Base-by-base conservation (phyloP, 345 rosid species). In the Aquilaria malaccensis region DNA sequence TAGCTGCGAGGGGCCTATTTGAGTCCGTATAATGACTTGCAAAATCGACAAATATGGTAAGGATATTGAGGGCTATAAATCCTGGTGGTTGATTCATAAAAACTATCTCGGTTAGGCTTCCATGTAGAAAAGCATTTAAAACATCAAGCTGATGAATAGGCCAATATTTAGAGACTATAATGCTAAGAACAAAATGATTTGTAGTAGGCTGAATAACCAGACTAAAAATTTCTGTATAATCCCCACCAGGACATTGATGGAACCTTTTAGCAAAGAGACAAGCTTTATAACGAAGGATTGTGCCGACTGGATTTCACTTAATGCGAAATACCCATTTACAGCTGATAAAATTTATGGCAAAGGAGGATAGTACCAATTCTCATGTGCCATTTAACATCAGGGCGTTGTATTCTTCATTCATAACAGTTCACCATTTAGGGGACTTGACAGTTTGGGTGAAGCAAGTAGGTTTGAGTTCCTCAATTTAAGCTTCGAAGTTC, bases 201-300 rank as follows among this genome's bases (percentile, higher is more conserved):
- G 60, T 56, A 2, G 53, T 30, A 4, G 45, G 61, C 12, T 47
- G 31, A 2, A 56, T 13, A 10, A 22, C 60, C 1, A 1, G 29
- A 47, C 2, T 55, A 0, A 37, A 64, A 2, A 52, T 52, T 0
- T 64, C 41, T 2, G 4, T 2, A 33, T 0, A 64, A 29, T 64
- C 67, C 0, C 14, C 2, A 2, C 45, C 43, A 0, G 37, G 67
- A 2, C 37, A 4, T 64, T 64, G 60, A 43, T 64, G 59, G 13
- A 64, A 64, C 9, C 6, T 51, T 10, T 64, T 52, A 1, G 60
- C 60, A 0, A 64, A 22, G 11, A 64, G 12, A 2, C 11, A 0
- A 9, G 67, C 59, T 43, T 63, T 64, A 14, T 9, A 64, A 51
- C 9, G 15, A 4, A 15, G 15, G 13, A 65, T 11, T n/a, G 12